A percentile compares a stretch with the other conserved stretches of the same genome.
phyloP scores from a whole-genome alignment of 2,329 filamentous ascomycete genomes.

The Talaromyces sp. region DNA sequence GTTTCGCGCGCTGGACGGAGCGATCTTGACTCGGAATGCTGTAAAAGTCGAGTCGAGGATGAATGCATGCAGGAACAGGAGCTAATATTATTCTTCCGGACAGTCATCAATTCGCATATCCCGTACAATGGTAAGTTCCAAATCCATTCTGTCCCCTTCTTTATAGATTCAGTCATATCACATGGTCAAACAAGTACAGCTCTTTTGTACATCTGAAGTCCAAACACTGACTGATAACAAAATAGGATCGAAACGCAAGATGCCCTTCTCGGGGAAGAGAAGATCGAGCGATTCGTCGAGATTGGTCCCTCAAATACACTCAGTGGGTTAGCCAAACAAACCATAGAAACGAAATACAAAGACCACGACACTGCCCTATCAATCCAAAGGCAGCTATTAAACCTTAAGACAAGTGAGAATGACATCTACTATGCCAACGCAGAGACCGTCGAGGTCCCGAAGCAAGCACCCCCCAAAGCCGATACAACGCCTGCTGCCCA shows the following conservation, averaged over 20 bases:
- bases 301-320: constrained; percentile 99
- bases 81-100: neutral
- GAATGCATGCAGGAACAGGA: neutral
- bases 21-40: neutral
- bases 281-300: constrained; percentile 94
- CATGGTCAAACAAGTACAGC: neutral
- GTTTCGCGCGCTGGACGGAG: neutral
- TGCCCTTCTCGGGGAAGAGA: constrained; percentile 95
- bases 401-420: neutral
- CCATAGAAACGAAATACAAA: constrained; percentile 94
- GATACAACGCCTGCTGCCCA: constrained; percentile 48
- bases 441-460: constrained; percentile 58
- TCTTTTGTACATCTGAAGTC: neutral
- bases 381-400: neutral
- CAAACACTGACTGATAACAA: neutral
- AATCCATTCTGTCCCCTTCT: neutral
- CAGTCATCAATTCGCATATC: neutral
- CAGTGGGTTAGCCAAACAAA: constrained; percentile 98
- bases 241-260: constrained; percentile 99
- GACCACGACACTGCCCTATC: constrained; percentile 74
- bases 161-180: neutral
- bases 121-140: neutral
- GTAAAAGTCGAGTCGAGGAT: neutral
- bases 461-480: constrained; percentile 58
- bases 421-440: constrained; percentile 79